Evolutionary conservation across 1,139 yeast species (phyloP), one percentile per base, ranked within the genome.

Genomic region (Yarrowia galli): DNA sequence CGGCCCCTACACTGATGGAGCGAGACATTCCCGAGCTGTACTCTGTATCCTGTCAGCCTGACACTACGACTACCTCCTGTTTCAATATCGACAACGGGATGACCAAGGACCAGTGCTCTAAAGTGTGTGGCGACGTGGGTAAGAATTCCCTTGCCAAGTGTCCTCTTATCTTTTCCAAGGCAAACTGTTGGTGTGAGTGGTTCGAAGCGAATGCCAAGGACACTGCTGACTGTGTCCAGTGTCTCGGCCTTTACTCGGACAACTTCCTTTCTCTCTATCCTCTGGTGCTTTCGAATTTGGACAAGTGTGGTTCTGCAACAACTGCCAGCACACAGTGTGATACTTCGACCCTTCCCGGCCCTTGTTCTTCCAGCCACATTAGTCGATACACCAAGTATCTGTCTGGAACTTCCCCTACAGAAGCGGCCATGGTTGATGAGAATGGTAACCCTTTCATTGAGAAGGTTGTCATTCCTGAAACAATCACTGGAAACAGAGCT

Each of bases 21-120:
- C 32, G 53, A 28, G 53, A 25, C 13, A 15, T 48, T 10, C 53
- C 53, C 16, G 53, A 48, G 7, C 22, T 32, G 56, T 51, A 18
- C 58, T 53, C 60, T 10, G 45, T 38, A 15, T 36, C 60, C 6
- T 53, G 60, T 7, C 28, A 35, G 23, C 60, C 60, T 2, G 45
- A 36, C 18, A 23, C 45, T 2, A 53, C 60, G 8, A 12, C 42
- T 6, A 32, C 42, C 15, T 20, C 25, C 12, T 51, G 58, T 15
- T 20, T 3, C 25, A 22, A 20, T n/a, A 35, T 51, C 28, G 35
- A 51, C 58, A 51, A 51, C 25, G 58, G 58, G 6, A n/a, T 51
- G 3, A 35, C 58, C 25, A 51, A 35, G 28, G 42, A 35, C 25
- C 28, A 35, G n/a, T 51, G 58, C 10, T 20, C 42, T 2, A 13